Base-by-base conservation (phyloP, 192 early-diverging fungal genomes). In the Coemansia reversa region DNA sequence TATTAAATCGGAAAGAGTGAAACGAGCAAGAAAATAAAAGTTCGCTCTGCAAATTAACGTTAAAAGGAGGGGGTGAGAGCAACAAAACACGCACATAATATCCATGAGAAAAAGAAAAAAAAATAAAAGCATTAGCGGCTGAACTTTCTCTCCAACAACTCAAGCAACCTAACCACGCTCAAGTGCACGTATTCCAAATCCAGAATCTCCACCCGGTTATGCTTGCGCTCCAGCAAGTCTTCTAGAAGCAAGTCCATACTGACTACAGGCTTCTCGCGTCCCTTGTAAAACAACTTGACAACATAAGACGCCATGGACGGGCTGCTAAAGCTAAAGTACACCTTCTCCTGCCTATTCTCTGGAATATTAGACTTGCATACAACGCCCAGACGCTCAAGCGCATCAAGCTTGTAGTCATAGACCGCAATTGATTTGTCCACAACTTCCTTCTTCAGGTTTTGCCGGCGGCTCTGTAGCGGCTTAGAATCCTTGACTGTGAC, bases 231-330 rank as follows among this genome's bases (percentile, higher is more conserved):
- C 47, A 91, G 67, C 61, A 93, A 63, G 68, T 93, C 90, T 69
- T 91, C 90, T 50, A 97, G 77, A 59, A 94, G 90, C 63, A 97
- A 84, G 72, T 97, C 94, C 94, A 97, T 97, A 77, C 95, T 93
- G 62, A 97, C 69, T 33, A 97, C 95, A 0, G 95, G 87, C 58
- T 93, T 92, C 45, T 96, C 94, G 28, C 95, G 85, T 27, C 93
- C 93, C 80, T 93, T 94, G 69, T 91, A 95, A 60, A 92, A 87
- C 59, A 97, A 82, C 7, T 88, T 87, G 69, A 96, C 96, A 27
- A 96, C 86, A 65, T 93, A 97, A 28, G 92, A 92, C 12, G 94
- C 94, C 2, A 92, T 88, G 32, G 90, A 83, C 32, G 95, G 95
- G 39, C 91, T 94, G 33, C 84, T 84, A 51, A 97, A 92, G 63